Evolutionary conservation across 2,329 filamentous ascomycete species (phyloP), one percentile per base, ranked within the genome.

Genomic region (Rosellinia necatrix): DNA sequence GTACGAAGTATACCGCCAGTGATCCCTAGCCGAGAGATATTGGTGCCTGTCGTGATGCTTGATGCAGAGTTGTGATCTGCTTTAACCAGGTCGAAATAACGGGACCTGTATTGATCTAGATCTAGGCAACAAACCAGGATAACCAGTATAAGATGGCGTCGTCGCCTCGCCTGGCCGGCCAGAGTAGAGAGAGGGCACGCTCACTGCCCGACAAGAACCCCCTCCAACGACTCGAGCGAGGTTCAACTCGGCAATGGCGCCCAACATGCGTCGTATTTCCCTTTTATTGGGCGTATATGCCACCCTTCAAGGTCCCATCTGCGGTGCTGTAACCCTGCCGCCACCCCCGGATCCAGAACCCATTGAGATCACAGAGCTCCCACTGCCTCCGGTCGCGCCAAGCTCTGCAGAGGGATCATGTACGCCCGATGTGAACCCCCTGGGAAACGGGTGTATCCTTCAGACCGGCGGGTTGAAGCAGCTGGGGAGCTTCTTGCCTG

Each of bases 401-500:
- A 29, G 29, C 24, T 37, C 30, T 21, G 15, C 13, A 6, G 46
- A 49, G 5, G 57, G 48, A 10, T 43, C 53, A n/a, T 55, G 56
- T 13, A 49, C 49, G 13, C n/a, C 17, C 9, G 49, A 53, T 15
- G n/a, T 59, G 27, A 46, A 57, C 35, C 49, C 49, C 8, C 21
- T 48, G 10, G n/a, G 44, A n/a, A 49, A 38, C 3, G 61, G 57
- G 6, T 61, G 56, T 29, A 52, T 59, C n/a, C 48, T 56, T 15
- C 29, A 46, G 29, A 46, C 25, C 9, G 51, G 53, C 3, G 22
- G 19, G 3, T 35, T 42, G 6, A 21, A 5, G 17, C n/a, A 43
- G 40, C 12, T 51, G 7, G 49, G 47, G 9, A 65, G 68, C 43
- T 80, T 80, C 38, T 62, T 72, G 0, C 74, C 76, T 0, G 75